Conservation (phyloP, 495 filamentous ascomycete genomes). For the Trichoderma virens region DNA sequence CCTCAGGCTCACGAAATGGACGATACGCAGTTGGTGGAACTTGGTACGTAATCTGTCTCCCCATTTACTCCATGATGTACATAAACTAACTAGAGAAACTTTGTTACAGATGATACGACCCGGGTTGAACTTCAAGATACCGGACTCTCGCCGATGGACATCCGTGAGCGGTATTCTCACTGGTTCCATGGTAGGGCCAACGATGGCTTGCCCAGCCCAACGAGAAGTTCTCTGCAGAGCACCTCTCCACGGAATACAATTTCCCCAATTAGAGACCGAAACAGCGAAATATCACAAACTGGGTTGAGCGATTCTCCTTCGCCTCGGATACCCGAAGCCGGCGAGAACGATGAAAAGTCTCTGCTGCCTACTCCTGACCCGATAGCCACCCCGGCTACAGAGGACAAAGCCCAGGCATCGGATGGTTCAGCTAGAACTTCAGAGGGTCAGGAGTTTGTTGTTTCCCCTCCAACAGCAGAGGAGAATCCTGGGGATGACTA, state of each 20-base stretch:
- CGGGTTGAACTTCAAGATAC: constrained; percentile 29
- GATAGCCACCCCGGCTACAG: not conserved
- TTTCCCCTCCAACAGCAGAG: constrained; percentile 22
- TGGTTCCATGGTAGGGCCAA: constrained; percentile 14
- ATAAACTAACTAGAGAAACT: constrained; percentile 13
- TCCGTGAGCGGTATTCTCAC: constrained; percentile 23
- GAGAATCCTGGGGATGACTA: constrained; percentile 20
- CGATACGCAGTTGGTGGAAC: constrained; percentile 33
- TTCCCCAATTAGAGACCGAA: constrained; percentile 23
- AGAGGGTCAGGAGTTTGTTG: constrained; percentile 9
- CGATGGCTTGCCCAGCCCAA: constrained; percentile 10
- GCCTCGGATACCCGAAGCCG: constrained; percentile 11
- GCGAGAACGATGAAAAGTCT: constrained; percentile 9
- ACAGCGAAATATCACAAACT: constrained; percentile 11
- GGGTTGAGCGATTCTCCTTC: constrained; percentile 19
- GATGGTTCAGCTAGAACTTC: not conserved
- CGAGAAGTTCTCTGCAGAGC: constrained; percentile 17
- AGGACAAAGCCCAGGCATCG: not conserved
- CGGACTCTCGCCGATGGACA: constrained; percentile 17
- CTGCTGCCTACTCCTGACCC: constrained; percentile 8
- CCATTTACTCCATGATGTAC: not conserved
- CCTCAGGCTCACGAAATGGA: constrained; percentile 30
- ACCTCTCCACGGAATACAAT: constrained; percentile 1
- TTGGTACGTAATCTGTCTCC: constrained; percentile 29
- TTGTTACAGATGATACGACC: constrained; percentile 22